These are phyloP conservation scores for Byssochlamys sp. DNA, from an alignment of 2,329 filamentous ascomycete genomes.

Conservation along the genomic window DNA sequence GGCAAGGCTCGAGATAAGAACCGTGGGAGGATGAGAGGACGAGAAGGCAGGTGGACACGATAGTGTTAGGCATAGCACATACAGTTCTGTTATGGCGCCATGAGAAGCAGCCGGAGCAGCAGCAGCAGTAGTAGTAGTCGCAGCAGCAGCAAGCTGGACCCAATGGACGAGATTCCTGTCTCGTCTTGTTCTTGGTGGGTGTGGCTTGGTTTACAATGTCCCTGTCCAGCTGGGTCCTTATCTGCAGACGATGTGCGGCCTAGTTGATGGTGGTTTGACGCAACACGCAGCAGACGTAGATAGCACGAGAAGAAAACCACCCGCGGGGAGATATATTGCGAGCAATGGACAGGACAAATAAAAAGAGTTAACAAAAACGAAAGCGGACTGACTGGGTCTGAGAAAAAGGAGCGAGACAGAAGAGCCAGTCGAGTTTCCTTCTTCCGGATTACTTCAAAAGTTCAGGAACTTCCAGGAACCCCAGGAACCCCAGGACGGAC, in stretches of 20 bases:
- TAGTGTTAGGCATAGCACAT: slow-evolving; percentile 13
- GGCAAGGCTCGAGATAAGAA: slow-evolving; percentile 1
- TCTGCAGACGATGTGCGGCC: background rate
- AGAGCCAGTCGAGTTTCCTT: background rate
- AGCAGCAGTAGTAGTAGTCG: slow-evolving; percentile 2
- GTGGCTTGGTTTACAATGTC: background rate
- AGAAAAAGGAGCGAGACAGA: background rate
- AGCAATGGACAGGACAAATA: background rate
- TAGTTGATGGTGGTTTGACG: background rate
- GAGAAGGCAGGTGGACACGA: background rate
- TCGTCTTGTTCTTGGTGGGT: background rate
- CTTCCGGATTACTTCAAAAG: background rate
- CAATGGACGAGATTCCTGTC: background rate
- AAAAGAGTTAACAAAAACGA: background rate
- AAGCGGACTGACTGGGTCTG: background rate
- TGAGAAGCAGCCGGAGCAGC: slow-evolving; percentile 15
- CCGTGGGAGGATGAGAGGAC: slow-evolving; percentile 2
- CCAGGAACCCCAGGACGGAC: background rate
- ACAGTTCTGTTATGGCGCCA: slow-evolving; percentile 23
- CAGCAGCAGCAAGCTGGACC: slow-evolving; percentile 2
- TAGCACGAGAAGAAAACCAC: background rate
- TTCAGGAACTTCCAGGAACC: background rate
- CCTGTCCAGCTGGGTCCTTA: background rate
- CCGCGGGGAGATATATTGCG: slow-evolving; percentile 5
- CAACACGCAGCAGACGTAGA: background rate